Percentiles rank a stretch among this genome's conserved stretches.
These are phyloP conservation scores for Selenicereus undatus DNA, from an alignment of 148 eudicot genomes.

Conservation along the genomic window DNA sequence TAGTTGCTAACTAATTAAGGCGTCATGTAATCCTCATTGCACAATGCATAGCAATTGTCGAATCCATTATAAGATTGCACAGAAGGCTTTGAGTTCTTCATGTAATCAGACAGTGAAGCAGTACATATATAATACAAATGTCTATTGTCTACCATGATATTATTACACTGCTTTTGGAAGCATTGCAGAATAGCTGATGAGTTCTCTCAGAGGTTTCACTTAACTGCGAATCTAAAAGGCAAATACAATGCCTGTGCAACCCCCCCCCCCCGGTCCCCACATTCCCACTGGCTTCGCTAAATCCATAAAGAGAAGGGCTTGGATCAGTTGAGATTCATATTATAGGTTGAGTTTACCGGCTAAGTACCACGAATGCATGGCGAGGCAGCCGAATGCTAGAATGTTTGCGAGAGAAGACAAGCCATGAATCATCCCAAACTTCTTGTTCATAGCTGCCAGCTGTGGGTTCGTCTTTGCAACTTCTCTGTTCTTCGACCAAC, in stretches of 20 bases:
- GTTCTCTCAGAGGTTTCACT: neutral
- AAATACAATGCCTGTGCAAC: neutral
- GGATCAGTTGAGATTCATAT: constrained; percentile 9
- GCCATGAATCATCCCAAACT: constrained; percentile 95
- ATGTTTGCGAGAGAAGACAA: constrained; percentile 82
- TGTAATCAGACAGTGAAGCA: neutral
- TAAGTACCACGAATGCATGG: constrained; percentile 93
- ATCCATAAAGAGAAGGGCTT: neutral
- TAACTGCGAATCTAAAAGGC: neutral
- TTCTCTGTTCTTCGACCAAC: constrained; percentile 91
- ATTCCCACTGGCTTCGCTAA: neutral
- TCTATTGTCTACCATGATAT: neutral
- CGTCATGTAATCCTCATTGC: too few species aligned
- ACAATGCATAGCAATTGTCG: too few species aligned
- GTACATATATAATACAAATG: neutral
- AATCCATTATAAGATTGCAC: too few species aligned
- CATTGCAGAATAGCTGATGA: neutral
- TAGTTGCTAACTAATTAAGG: too few species aligned
- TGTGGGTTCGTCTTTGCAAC: constrained; percentile 76
- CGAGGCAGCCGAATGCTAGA: constrained; percentile 80
- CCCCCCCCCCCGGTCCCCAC: neutral
- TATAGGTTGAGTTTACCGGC: constrained; percentile 73
- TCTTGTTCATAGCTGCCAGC: constrained; percentile 93
- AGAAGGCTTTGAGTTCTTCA: neutral
- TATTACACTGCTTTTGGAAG: neutral